Evolutionary conservation across 2,329 filamentous ascomycete genomes (phyloP).

Genomic region (Leptodontidium sp.): DNA sequence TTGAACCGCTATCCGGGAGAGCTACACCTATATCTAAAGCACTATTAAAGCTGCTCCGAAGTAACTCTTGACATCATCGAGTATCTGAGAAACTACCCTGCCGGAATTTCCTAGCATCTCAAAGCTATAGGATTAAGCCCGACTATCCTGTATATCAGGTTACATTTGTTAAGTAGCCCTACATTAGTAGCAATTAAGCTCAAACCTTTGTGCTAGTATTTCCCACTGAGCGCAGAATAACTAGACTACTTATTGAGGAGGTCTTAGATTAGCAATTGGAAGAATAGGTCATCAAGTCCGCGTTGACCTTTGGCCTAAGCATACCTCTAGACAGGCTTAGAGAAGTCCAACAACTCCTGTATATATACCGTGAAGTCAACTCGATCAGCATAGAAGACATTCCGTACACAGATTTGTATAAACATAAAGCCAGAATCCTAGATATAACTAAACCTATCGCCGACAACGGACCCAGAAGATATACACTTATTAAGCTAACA

Average conservation of each 20-base stretch:
- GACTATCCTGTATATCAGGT: too few species aligned
- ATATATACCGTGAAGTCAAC: neutral
- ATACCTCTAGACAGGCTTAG: neutral
- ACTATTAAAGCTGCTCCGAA: neutral
- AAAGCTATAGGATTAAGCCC: too few species aligned
- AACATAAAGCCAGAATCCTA: neutral
- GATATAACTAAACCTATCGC: neutral
- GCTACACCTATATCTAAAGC: neutral
- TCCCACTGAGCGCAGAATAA: neutral
- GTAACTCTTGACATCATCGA: too few species aligned
- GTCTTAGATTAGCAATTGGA: neutral
- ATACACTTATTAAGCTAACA: neutral
- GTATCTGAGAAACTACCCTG: too few species aligned
- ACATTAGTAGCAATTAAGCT: too few species aligned
- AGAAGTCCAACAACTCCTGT: neutral
- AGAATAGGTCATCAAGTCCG: neutral
- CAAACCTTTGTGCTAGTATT: neutral
- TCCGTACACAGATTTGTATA: neutral
- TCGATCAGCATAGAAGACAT: neutral
- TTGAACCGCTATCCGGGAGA: neutral
- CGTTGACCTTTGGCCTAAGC: neutral
- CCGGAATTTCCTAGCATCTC: too few species aligned
- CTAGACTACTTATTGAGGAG: neutral
- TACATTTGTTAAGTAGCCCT: too few species aligned
- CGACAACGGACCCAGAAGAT: neutral